Conservation (phyloP, 768 basidiomycete genomes). For the Strobilomyces confusus region DNA sequence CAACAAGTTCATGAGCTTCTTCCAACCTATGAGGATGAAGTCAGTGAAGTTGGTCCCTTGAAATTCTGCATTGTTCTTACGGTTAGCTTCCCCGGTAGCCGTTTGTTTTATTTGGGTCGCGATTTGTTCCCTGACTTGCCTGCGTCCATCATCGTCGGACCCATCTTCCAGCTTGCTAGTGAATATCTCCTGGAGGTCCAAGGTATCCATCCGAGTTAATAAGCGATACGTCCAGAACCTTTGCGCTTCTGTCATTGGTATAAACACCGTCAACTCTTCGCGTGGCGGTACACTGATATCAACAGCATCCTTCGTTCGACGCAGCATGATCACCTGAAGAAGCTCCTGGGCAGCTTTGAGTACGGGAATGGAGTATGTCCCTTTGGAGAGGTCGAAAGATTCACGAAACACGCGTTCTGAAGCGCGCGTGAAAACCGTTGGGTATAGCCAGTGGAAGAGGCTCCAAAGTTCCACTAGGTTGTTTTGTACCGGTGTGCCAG, state of each 20-base stretch:
- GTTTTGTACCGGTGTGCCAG: constrained; percentile 73
- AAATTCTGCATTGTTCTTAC: constrained; percentile 16
- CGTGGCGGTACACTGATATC: constrained; percentile 49
- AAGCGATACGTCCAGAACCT: constrained; percentile 59
- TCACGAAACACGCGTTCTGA: constrained; percentile 47
- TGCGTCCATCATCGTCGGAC: constrained; percentile 32
- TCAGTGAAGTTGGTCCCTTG: neutral
- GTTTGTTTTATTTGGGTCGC: constrained; percentile 35
- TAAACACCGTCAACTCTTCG: constrained; percentile 54
- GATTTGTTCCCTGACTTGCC: constrained; percentile 39
- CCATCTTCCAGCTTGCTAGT: constrained; percentile 26
- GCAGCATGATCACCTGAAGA: constrained; percentile 51
- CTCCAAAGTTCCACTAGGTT: constrained; percentile 57
- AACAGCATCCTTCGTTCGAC: constrained; percentile 54
- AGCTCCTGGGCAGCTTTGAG: constrained; percentile 47
- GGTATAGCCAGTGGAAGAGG: constrained; percentile 54
- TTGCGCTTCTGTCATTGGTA: constrained; percentile 57
- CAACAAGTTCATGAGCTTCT: constrained; percentile 60
- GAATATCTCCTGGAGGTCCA: constrained; percentile 49
- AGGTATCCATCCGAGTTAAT: constrained; percentile 47
- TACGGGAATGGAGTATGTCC: constrained; percentile 47
- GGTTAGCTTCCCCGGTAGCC: constrained; percentile 28
- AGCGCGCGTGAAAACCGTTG: constrained; percentile 45
- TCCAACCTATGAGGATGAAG: constrained; percentile 40
- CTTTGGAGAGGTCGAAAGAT: constrained; percentile 51